phyloP scores from a whole-genome alignment of 2,329 filamentous ascomycete genomes.

The Microascus cirrosus region DNA sequence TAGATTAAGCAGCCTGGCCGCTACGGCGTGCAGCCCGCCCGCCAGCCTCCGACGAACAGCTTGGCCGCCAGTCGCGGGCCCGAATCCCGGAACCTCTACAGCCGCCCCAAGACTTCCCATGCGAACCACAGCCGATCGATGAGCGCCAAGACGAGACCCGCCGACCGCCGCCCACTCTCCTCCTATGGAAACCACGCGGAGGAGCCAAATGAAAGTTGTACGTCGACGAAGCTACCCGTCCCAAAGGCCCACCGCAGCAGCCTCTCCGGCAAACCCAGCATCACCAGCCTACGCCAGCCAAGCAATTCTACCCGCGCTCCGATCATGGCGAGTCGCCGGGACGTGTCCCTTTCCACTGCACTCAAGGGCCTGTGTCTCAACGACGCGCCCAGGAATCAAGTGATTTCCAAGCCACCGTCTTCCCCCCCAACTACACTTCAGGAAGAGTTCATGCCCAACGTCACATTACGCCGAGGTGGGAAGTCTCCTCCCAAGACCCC shows the following conservation, averaged over 20 bases:
- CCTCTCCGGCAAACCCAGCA: neutral
- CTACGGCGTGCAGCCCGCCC: slow-evolving; percentile 5
- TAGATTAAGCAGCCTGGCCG: slow-evolving; percentile 4
- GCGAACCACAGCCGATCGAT: slow-evolving; percentile 29
- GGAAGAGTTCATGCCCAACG: slow-evolving; percentile 12
- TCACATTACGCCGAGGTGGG: slow-evolving; percentile 15
- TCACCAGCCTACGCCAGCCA: slow-evolving; percentile 12
- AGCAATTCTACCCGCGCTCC: slow-evolving; percentile 14
- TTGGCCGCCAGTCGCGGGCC: slow-evolving; percentile 49
- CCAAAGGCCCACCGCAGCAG: neutral
- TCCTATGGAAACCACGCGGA: slow-evolving; percentile 27
- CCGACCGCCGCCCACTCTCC: slow-evolving; percentile 20
- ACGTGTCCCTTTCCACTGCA: slow-evolving; percentile 28
- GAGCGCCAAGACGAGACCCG: slow-evolving; percentile 19
- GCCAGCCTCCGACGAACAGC: slow-evolving; percentile 18
- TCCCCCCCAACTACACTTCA: slow-evolving; percentile 11
- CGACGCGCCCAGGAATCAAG: slow-evolving; percentile 29
- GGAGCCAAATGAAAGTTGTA: slow-evolving; percentile 24
- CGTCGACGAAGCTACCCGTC: slow-evolving; percentile 8
- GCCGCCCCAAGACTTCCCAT: slow-evolving; percentile 42
- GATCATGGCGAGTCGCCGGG: slow-evolving; percentile 21
- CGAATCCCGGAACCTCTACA: slow-evolving; percentile 31
- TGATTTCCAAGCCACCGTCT: slow-evolving; percentile 23
- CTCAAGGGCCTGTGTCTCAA: slow-evolving; percentile 27
- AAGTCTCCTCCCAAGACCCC: slow-evolving; percentile 7